These are phyloP conservation scores for Podospora tetraspora DNA, from an alignment of 495 filamentous ascomycete species.

Conservation along the genomic window DNA sequence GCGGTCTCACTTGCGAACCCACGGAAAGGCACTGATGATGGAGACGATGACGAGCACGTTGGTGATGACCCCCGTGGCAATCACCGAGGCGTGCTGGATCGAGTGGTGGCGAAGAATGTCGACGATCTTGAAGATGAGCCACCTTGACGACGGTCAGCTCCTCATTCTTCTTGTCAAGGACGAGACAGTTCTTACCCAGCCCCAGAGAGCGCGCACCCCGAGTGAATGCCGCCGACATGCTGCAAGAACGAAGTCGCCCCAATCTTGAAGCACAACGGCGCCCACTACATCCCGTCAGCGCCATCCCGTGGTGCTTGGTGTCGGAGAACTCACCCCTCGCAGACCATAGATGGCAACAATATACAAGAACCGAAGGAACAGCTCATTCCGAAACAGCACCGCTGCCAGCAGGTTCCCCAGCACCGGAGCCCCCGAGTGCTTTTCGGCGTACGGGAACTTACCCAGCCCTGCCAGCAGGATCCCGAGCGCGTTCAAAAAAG, in stretches of 20 bases:
- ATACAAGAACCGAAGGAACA: slow-evolving; percentile 39
- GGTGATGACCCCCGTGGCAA: slow-evolving; percentile 40
- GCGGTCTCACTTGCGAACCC: slow-evolving; percentile 40
- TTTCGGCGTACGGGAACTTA: slow-evolving; percentile 37
- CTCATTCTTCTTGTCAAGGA: not conserved
- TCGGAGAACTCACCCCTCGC: slow-evolving; percentile 29
- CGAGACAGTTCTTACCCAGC: slow-evolving; percentile 29
- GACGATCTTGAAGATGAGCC: slow-evolving; percentile 42
- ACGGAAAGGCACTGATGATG: slow-evolving; percentile 41
- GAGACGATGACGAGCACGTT: slow-evolving; percentile 40
- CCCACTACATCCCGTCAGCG: slow-evolving; percentile 29
- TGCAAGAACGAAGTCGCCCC: slow-evolving; percentile 39
- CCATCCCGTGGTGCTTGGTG: not conserved
- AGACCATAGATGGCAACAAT: slow-evolving; percentile 40
- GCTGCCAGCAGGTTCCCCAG: slow-evolving; percentile 40
- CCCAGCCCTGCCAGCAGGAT: slow-evolving; percentile 35
- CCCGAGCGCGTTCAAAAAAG: slow-evolving; percentile 34
- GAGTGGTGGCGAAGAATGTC: slow-evolving; percentile 34
- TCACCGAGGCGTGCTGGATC: slow-evolving; percentile 30
- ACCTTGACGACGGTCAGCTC: slow-evolving; percentile 23
- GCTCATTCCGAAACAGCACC: slow-evolving; percentile 41
- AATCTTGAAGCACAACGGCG: slow-evolving; percentile 35
- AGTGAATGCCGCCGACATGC: slow-evolving; percentile 44
- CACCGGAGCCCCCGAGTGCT: slow-evolving; percentile 40
- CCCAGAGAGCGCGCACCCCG: slow-evolving; percentile 41